phyloP scores from a whole-genome alignment of 148 eudicot genomes.

The Vaccinium macrocarpon region DNA sequence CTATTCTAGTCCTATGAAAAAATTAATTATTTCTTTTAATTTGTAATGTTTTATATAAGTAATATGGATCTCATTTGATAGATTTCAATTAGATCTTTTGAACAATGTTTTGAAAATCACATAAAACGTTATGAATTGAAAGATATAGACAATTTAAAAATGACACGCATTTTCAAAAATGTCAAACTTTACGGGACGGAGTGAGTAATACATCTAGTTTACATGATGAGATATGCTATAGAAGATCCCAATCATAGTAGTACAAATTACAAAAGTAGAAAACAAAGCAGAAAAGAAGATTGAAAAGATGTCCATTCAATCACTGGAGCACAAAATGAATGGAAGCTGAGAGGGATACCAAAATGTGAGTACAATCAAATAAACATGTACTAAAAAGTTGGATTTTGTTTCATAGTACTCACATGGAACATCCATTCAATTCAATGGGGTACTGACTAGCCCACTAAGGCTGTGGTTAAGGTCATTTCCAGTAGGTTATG shows the following conservation, averaged over 20 bases:
- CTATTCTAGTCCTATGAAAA: no score
- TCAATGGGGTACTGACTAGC: background rate
- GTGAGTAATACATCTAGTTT: background rate
- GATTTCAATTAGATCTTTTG: no score
- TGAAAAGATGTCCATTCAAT: constrained; percentile 7
- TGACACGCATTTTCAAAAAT: no score
- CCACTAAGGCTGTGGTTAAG: background rate
- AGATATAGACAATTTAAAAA: no score
- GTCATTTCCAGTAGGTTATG: background rate
- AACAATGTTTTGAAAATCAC: no score
- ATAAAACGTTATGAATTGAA: no score
- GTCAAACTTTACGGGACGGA: no score
- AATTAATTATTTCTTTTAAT: no score
- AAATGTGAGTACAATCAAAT: constrained; percentile 13
- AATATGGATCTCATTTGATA: no score
- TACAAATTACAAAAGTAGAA: background rate
- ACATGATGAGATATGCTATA: background rate
- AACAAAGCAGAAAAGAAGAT: background rate
- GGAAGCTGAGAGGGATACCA: constrained; percentile 18
- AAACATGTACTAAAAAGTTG: constrained; percentile 2
- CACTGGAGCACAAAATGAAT: constrained; percentile 5
- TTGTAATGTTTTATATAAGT: no score
- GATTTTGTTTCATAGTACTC: constrained; percentile 16
- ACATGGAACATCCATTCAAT: background rate
- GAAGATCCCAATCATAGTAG: constrained; percentile 1